Conservation (phyloP, 805 yeast genomes). For the Metschnikowia picachoensis region DNA sequence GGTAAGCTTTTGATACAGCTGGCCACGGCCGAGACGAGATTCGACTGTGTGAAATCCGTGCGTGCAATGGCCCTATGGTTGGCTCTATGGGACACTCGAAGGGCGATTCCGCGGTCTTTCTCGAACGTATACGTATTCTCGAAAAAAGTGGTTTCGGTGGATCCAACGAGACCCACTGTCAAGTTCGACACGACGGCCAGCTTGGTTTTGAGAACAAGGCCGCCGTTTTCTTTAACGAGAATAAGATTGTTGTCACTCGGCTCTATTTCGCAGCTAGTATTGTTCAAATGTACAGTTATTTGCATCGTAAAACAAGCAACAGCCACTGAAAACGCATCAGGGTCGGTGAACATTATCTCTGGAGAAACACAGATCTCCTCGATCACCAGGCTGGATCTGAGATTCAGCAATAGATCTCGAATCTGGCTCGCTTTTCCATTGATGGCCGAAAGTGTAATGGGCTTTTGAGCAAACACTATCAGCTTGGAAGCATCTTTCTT, state of each 20-base stretch:
- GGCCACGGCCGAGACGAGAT: slow-evolving; percentile 51
- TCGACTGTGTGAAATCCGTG: slow-evolving; percentile 44
- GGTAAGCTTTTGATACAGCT: slow-evolving; percentile 48
- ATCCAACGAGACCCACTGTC: neutral
- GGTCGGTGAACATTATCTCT: slow-evolving; percentile 20
- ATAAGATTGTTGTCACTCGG: neutral
- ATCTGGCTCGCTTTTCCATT: slow-evolving; percentile 28
- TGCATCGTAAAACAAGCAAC: slow-evolving; percentile 45
- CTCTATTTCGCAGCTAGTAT: slow-evolving; percentile 8
- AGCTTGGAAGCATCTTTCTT: slow-evolving; percentile 21
- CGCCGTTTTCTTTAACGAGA: neutral
- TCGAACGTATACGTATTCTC: slow-evolving; percentile 28
- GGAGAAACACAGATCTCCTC: slow-evolving; percentile 25
- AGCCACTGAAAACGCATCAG: slow-evolving; percentile 35
- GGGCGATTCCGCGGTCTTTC: slow-evolving; percentile 37
- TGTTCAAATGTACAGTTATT: slow-evolving; percentile 38
- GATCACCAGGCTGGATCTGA: neutral
- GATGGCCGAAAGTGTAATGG: slow-evolving; percentile 19
- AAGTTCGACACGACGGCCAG: neutral
- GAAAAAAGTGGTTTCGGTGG: slow-evolving; percentile 12
- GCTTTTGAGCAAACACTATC: slow-evolving; percentile 21
- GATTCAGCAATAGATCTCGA: slow-evolving; percentile 12
- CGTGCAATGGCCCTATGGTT: slow-evolving; percentile 16
- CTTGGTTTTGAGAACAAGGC: neutral
- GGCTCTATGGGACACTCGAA: slow-evolving; percentile 21